Conservation (phyloP, 495 filamentous ascomycete genomes). For the Neurospora sp. region DNA sequence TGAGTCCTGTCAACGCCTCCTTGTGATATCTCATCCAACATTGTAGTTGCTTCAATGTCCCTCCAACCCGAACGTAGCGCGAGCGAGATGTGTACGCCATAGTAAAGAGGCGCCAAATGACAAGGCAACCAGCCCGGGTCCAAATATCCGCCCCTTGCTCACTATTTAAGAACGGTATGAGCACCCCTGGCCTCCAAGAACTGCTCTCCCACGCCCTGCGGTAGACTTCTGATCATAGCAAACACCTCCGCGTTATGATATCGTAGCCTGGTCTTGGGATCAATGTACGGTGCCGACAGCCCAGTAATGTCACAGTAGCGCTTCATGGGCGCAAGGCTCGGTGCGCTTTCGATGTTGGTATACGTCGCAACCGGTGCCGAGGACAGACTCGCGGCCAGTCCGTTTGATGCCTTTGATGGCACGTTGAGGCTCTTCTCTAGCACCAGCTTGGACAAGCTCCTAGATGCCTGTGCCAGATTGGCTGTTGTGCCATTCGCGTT, state of each 20-base stretch:
- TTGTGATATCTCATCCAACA: neutral
- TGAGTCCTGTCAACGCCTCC: neutral
- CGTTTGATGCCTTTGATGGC: slow-evolving; percentile 19
- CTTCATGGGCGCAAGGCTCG: slow-evolving; percentile 64
- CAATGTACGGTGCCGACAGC: slow-evolving; percentile 74
- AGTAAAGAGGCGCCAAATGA: neutral
- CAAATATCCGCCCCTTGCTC: neutral
- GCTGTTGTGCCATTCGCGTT: slow-evolving; percentile 16
- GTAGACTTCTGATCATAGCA: slow-evolving; percentile 60
- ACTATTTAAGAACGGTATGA: slow-evolving; percentile 76
- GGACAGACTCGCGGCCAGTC: slow-evolving; percentile 13
- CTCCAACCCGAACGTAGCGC: neutral
- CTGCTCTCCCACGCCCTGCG: slow-evolving; percentile 69
- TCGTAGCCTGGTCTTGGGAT: slow-evolving; percentile 83
- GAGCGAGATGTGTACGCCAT: neutral
- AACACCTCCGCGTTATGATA: slow-evolving; percentile 91
- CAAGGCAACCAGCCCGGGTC: neutral
- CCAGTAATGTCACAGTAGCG: slow-evolving; percentile 96
- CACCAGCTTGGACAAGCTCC: slow-evolving; percentile 74
- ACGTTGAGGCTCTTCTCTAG: slow-evolving; percentile 52
- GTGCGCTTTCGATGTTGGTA: slow-evolving; percentile 88
- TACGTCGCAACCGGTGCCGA: slow-evolving; percentile 77
- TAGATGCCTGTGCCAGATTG: slow-evolving; percentile 75
- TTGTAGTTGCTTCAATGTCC: neutral
- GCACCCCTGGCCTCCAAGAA: slow-evolving; percentile 85